Percentiles rank a stretch among this genome's conserved stretches.
Evolutionary conservation across 176 grass and related monocot genomes (phyloP).

Genomic region (Triticum dicoccoides): DNA sequence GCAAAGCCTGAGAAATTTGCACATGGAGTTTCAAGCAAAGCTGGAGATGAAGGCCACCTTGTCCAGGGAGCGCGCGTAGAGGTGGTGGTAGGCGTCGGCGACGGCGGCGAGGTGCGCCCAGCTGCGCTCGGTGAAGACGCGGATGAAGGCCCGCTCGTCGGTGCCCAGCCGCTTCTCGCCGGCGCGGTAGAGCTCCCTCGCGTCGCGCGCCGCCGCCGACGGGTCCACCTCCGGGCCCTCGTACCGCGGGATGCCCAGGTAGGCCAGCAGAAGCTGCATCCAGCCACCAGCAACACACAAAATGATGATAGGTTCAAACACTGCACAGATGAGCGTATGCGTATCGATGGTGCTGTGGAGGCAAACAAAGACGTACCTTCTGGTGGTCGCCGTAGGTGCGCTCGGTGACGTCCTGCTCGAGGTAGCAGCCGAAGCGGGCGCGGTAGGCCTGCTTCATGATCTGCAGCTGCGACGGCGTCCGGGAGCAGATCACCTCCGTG

Average conservation of each 20-base stretch:
- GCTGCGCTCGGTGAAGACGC: conserved; percentile 65
- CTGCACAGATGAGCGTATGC: too few relatives aligned
- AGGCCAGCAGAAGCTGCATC: conserved; percentile 49
- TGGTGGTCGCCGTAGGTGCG: conserved; percentile 72
- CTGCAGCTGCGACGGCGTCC: conserved; percentile 57
- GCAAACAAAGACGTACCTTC: conserved; percentile 5
- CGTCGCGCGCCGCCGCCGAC: conserved; percentile 36
- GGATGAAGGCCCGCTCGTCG: conserved; percentile 72
- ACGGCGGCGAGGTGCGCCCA: conserved; percentile 63
- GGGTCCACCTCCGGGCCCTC: conserved; percentile 48
- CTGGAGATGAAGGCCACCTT: too few relatives aligned
- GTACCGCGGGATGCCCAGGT: conserved; percentile 36
- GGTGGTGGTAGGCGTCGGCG: conserved; percentile 54
- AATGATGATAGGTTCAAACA: too few relatives aligned
- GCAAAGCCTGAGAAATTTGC: too few relatives aligned
- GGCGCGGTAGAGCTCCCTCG: conserved; percentile 61
- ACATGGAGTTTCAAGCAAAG: too few relatives aligned
- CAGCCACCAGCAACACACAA: too few relatives aligned
- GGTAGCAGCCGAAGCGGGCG: conserved; percentile 40
- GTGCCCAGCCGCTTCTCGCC: conserved; percentile 81
- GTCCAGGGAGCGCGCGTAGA: conserved; percentile 46
- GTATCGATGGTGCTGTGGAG: too few relatives aligned
- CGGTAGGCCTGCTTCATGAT: conserved; percentile 59
- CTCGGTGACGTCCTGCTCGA: conserved; percentile 58
- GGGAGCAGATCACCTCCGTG: conserved; percentile 82